Evolutionary conservation across 106 monocot species (phyloP).

Genomic region (Chionographis japonica): DNA sequence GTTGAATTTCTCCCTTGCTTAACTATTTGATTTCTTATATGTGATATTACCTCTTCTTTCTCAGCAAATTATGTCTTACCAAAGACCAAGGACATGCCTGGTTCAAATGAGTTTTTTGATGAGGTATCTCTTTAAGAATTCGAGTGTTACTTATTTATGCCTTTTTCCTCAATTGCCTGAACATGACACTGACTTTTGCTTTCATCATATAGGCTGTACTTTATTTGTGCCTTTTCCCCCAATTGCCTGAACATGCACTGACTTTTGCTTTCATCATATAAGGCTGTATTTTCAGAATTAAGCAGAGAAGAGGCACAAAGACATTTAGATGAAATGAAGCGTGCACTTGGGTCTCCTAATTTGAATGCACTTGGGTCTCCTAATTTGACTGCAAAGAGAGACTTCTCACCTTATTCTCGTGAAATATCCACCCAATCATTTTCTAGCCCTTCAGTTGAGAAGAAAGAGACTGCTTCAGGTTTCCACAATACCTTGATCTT

Average conservation of each 20-base stretch:
- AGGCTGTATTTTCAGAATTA: conserved; percentile 69
- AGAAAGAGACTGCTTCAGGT: conserved; percentile 25
- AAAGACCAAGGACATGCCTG: conserved; percentile 35
- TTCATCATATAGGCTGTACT: conserved; percentile 14
- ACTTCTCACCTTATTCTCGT: conserved; percentile 26
- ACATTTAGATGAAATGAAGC: conserved; percentile 58
- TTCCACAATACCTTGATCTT: conserved; percentile 1
- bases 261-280: conserved; percentile 9
- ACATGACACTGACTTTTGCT: conserved; percentile 4
- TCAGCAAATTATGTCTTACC: conserved; percentile 65
- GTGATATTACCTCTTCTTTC: conserved; percentile 1
- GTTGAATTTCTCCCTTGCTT: neutral
- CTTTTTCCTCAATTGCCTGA: neutral
- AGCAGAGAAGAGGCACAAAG: conserved; percentile 44
- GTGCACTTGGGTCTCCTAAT: conserved; percentile 12
- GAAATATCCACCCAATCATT: conserved; percentile 27
- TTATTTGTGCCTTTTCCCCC: neutral
- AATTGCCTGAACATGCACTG: neutral
- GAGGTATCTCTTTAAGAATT: conserved; percentile 31
- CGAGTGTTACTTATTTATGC: neutral
- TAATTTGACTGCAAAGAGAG: conserved; percentile 17
- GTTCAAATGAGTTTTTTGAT: conserved; percentile 56
- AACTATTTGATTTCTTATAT: neutral
- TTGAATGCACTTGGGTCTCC: conserved; percentile 9
- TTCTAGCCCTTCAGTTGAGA: conserved; percentile 7